Evolutionary conservation across 2,329 filamentous ascomycete genomes (phyloP).

Genomic region (Alternaria sp.): DNA sequence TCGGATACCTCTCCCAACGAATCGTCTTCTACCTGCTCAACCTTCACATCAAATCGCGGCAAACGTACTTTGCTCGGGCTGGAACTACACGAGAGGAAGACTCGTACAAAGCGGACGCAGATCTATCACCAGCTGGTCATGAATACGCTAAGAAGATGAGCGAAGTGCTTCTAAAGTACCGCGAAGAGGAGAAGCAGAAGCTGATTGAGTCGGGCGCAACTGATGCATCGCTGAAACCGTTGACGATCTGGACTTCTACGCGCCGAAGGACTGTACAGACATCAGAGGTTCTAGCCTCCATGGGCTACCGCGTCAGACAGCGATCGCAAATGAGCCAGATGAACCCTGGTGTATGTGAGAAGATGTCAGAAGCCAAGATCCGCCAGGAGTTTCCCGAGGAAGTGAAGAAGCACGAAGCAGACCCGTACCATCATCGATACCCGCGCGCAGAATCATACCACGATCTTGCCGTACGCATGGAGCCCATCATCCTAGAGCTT

Average conservation of each 20-base stretch:
- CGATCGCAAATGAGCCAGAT: constrained; percentile 96
- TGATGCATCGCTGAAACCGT: constrained; percentile 73
- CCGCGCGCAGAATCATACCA: constrained; percentile 98
- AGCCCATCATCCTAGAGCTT: constrained; percentile 96
- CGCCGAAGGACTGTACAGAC: constrained; percentile 90
- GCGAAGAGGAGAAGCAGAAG: constrained; percentile 78
- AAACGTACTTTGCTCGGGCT: constrained; percentile 89
- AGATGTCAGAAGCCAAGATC: constrained; percentile 84
- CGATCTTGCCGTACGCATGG: constrained; percentile 94
- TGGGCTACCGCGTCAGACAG: constrained; percentile 86
- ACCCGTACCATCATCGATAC: constrained; percentile 97
- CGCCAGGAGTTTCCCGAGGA: constrained; percentile 86
- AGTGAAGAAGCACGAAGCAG: constrained; percentile 87
- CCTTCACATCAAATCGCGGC: constrained; percentile 92
- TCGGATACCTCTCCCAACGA: constrained; percentile 93
- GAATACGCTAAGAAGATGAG: constrained; percentile 75
- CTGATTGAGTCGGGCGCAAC: constrained; percentile 72
- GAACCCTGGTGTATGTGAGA: constrained; percentile 95
- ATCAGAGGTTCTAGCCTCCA: constrained; percentile 76
- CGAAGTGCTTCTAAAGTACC: constrained; percentile 80
- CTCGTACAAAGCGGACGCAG: constrained; percentile 89
- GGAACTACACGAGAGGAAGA: constrained; percentile 88
- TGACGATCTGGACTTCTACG: constrained; percentile 95
- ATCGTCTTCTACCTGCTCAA: constrained; percentile 99
- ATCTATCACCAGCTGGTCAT: constrained; percentile 78